Conservation (phyloP, 106 monocot species). For the Allium sativum region DNA sequence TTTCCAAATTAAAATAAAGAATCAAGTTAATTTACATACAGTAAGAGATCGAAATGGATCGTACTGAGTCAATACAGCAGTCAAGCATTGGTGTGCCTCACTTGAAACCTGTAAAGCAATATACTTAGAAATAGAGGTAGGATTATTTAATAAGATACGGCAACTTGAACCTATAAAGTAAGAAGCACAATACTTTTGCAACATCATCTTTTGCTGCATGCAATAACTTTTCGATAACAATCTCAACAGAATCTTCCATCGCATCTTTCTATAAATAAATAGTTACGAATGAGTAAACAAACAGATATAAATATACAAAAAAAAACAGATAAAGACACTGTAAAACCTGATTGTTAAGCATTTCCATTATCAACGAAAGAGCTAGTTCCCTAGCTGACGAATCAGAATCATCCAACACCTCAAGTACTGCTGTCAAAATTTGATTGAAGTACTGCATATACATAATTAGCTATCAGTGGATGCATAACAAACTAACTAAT, state of each 20-base stretch:
- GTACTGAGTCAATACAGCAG: conserved; percentile 55
- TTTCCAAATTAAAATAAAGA: too few species aligned
- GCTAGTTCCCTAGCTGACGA: conserved; percentile 68
- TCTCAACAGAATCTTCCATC: conserved; percentile 91
- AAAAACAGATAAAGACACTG: not conserved
- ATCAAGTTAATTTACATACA: conserved; percentile 35
- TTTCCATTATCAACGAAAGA: conserved; percentile 69
- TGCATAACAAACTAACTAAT: not conserved
- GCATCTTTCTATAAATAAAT: conserved; percentile 44
- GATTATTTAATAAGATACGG: not conserved
- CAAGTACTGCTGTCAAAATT: conserved; percentile 86
- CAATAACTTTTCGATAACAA: conserved; percentile 90
- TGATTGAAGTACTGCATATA: conserved; percentile 92
- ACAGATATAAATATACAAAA: not conserved
- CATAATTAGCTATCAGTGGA: conserved; percentile 11
- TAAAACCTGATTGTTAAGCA: conserved; percentile 86
- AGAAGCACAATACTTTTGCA: conserved; percentile 46
- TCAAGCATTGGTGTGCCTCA: conserved; percentile 80
- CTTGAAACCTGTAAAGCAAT: conserved; percentile 56
- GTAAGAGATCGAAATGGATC: conserved; percentile 87
- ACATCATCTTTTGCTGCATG: conserved; percentile 58
- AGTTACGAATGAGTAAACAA: conserved; percentile 11
- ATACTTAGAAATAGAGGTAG: conserved; percentile 6
- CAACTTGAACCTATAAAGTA: conserved; percentile 1
- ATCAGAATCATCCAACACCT: conserved; percentile 78